Evolutionary conservation across 768 basidiomycete species (phyloP).

Genomic region (Guyanaporus albipodus): DNA sequence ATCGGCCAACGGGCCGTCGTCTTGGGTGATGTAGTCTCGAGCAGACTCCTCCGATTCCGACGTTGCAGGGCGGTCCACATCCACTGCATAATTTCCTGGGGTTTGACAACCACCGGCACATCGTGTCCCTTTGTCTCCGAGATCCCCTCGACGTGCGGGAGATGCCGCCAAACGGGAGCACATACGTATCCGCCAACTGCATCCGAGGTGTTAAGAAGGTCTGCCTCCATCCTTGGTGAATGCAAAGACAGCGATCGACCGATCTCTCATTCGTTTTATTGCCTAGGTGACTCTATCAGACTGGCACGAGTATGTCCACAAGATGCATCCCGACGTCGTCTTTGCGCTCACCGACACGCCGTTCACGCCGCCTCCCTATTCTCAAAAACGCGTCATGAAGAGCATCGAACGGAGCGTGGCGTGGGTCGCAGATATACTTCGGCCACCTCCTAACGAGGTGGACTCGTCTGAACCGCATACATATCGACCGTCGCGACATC

Average conservation of each 20-base stretch:
- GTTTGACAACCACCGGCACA: slow-evolving; percentile 42
- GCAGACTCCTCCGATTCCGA: slow-evolving; percentile 61
- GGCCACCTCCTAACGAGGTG: slow-evolving; percentile 16
- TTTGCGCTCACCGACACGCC: slow-evolving; percentile 70
- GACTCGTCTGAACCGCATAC: not conserved
- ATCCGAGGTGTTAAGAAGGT: slow-evolving; percentile 73
- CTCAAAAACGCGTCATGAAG: slow-evolving; percentile 76
- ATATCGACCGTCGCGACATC: slow-evolving; percentile 11
- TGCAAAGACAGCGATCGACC: not conserved
- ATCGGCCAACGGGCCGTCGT: not conserved
- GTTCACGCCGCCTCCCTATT: slow-evolving; percentile 58
- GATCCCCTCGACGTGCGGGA: slow-evolving; percentile 62
- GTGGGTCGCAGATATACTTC: slow-evolving; percentile 61
- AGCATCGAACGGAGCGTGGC: slow-evolving; percentile 63
- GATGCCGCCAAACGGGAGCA: slow-evolving; percentile 70
- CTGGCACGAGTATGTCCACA: slow-evolving; percentile 52
- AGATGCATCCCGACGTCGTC: slow-evolving; percentile 64
- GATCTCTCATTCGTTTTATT: not conserved
- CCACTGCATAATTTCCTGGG: slow-evolving; percentile 69
- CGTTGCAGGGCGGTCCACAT: slow-evolving; percentile 45
- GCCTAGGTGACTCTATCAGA: slow-evolving; percentile 49
- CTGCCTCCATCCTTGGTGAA: slow-evolving; percentile 3
- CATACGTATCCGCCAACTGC: slow-evolving; percentile 52
- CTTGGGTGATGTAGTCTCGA: slow-evolving; percentile 48
- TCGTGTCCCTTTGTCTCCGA: slow-evolving; percentile 58